Percentiles rank a stretch among this genome's conserved stretches.
These are phyloP conservation scores for Aaosphaeria pasadenensis DNA, from an alignment of 2,329 filamentous ascomycete species.

Conservation along the genomic window DNA sequence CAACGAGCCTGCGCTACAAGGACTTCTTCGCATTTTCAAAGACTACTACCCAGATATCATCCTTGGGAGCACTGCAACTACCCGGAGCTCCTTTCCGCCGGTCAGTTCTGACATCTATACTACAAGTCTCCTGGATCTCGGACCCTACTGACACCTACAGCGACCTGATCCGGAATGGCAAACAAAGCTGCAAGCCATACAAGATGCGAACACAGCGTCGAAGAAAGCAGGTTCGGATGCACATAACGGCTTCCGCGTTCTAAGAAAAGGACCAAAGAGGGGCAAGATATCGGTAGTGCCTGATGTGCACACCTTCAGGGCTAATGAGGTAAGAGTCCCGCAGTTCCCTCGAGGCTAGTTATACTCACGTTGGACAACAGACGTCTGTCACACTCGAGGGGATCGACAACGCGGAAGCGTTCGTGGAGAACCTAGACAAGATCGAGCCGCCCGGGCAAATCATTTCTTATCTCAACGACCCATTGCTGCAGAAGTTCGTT, in stretches of 20 bases:
- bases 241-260: conserved; percentile 62
- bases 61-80: conserved; percentile 61
- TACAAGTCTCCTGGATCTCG: not conserved
- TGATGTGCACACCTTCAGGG: conserved; percentile 69
- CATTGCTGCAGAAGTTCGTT: conserved; percentile 72
- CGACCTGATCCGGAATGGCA: conserved; percentile 78
- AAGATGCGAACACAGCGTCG: conserved; percentile 51
- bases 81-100: conserved; percentile 36
- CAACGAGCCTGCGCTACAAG: conserved; percentile 71
- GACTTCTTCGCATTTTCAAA: conserved; percentile 78
- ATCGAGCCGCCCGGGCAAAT: conserved; percentile 81
- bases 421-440: conserved; percentile 71
- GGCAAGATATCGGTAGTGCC: conserved; percentile 56
- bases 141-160: conserved; percentile 24
- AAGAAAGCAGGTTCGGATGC: conserved; percentile 36
- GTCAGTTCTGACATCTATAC: conserved; percentile 26
- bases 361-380: conserved; percentile 18
- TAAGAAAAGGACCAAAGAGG: conserved; percentile 50
- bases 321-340: conserved; percentile 54
- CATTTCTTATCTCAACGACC: conserved; percentile 71
- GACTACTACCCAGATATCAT: conserved; percentile 91
- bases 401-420: conserved; percentile 66
- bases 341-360: not conserved
- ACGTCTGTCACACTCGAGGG: conserved; percentile 63
- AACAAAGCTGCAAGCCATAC: conserved; percentile 64